phyloP scores from a whole-genome alignment of 2,329 filamentous ascomycete genomes.

The Colletotrichum sp. region DNA sequence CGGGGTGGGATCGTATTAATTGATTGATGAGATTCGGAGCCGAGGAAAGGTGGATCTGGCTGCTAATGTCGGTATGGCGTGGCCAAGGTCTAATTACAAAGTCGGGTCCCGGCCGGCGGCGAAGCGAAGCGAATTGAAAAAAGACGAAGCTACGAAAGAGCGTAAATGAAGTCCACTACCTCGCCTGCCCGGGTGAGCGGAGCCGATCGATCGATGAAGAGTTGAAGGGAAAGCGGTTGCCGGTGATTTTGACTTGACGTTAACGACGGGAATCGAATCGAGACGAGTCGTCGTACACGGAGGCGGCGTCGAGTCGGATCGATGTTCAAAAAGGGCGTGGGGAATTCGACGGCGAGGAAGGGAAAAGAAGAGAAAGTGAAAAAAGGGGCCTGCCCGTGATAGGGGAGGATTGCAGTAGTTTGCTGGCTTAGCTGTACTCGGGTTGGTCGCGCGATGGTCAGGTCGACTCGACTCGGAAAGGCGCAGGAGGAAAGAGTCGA shows the following conservation, averaged over 20 bases:
- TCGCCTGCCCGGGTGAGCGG: background rate
- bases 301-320: slow-evolving; percentile 19
- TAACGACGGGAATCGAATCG: slow-evolving; percentile 7
- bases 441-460: slow-evolving; percentile 20
- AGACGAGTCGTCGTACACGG: background rate
- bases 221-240: background rate
- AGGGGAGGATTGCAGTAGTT: slow-evolving; percentile 25
- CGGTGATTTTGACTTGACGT: slow-evolving; percentile 2
- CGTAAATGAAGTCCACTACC: background rate
- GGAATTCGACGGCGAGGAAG: background rate
- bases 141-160: slow-evolving; percentile 14
- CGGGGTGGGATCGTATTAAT: slow-evolving; percentile 11
- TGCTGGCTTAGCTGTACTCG: slow-evolving; percentile 17
- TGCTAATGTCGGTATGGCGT: slow-evolving; percentile 7
- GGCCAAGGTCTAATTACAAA: slow-evolving; percentile 20
- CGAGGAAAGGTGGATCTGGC: slow-evolving; percentile 11
- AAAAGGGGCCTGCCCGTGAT: slow-evolving; percentile 37
- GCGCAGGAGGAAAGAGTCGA: slow-evolving; percentile 18
- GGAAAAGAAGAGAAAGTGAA: slow-evolving; percentile 18
- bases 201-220: background rate
- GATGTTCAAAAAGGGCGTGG: slow-evolving; percentile 20
- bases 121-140: slow-evolving; percentile 20
- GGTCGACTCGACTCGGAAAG: slow-evolving; percentile 19
- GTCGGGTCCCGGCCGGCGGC: slow-evolving; percentile 24
- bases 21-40: background rate